These are phyloP conservation scores for Polytolypa hystricis DNA, from an alignment of 2,329 filamentous ascomycete species.

Conservation along the genomic window DNA sequence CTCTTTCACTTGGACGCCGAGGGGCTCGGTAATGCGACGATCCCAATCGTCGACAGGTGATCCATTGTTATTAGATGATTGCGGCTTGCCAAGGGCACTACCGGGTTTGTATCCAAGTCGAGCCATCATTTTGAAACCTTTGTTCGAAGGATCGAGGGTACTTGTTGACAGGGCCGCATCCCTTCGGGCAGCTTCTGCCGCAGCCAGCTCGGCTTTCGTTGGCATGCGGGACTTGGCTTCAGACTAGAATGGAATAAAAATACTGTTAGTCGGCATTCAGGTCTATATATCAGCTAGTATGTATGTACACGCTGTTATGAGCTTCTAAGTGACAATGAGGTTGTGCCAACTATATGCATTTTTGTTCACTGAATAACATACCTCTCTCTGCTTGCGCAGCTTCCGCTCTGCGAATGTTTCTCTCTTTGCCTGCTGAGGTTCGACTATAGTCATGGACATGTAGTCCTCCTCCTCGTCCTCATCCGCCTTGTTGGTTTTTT, in stretches of 20 bases:
- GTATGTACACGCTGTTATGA: too few relatives aligned
- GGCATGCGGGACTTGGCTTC: conserved; percentile 53
- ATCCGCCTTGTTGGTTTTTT: conserved; percentile 1
- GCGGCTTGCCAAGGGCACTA: conserved; percentile 58
- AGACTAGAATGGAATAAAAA: conserved; percentile 35
- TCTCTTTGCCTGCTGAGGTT: conserved; percentile 38
- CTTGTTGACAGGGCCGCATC: conserved; percentile 68
- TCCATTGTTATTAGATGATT: conserved; percentile 22
- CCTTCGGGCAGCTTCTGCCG: conserved; percentile 58
- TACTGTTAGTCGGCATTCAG: conserved; percentile 20
- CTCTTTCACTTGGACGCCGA: conserved; percentile 65
- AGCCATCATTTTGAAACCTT: conserved; percentile 92
- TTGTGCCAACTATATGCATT: too few relatives aligned
- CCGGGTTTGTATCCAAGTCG: conserved; percentile 83
- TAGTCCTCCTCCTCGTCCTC: conserved; percentile 83
- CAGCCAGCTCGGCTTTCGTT: conserved; percentile 77
- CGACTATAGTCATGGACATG: conserved; percentile 86
- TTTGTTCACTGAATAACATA: conserved; percentile 18
- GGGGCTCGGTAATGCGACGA: conserved; percentile 53
- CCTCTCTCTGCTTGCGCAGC: conserved; percentile 42
- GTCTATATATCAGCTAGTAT: too few relatives aligned
- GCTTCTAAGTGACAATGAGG: too few relatives aligned
- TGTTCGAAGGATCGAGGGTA: conserved; percentile 61
- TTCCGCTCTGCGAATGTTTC: conserved; percentile 55
- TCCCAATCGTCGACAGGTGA: conserved; percentile 13